Evolutionary conservation across 768 basidiomycete genomes (phyloP).

Genomic region (Lactifluus subvellereus): DNA sequence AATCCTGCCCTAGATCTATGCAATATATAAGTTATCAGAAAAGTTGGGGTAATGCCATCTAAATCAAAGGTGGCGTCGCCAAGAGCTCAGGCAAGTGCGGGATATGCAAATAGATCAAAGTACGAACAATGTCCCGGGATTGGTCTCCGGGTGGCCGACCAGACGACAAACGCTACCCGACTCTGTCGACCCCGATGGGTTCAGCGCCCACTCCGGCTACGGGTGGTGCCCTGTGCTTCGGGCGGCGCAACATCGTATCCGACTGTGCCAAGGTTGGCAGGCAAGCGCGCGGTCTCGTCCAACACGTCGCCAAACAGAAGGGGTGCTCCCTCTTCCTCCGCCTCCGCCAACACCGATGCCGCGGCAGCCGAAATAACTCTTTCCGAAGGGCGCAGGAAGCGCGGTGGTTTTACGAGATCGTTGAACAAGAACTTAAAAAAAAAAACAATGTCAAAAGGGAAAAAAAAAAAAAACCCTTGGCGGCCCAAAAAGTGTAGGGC

Average conservation of each 20-base stretch:
- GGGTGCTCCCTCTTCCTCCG: constrained; percentile 33
- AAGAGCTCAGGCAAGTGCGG: not conserved
- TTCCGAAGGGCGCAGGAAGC: constrained; percentile 48
- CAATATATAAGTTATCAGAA: not conserved
- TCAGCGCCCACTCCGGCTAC: constrained; percentile 9
- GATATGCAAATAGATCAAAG: not conserved
- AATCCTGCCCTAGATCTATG: not conserved
- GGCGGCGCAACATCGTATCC: constrained; percentile 77
- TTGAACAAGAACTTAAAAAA: constrained; percentile 78
- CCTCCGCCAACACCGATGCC: constrained; percentile 11
- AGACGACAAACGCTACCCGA: too few relatives aligned
- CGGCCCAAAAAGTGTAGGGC: not conserved
- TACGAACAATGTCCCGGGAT: not conserved
- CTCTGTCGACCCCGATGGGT: not conserved
- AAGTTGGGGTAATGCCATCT: not conserved
- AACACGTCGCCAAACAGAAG: constrained; percentile 56
- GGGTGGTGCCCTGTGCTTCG: constrained; percentile 19
- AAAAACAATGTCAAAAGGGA: constrained; percentile 14
- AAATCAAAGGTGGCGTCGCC: not conserved
- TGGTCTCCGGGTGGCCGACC: not conserved
- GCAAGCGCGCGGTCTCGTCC: constrained; percentile 80
- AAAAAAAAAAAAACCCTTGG: not conserved
- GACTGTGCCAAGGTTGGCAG: constrained; percentile 72
- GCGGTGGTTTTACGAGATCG: constrained; percentile 65
- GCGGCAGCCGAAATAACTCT: constrained; percentile 22